These are phyloP conservation scores for Scheffersomyces titani DNA, from an alignment of 1,139 yeast species.

Conservation along the genomic window DNA sequence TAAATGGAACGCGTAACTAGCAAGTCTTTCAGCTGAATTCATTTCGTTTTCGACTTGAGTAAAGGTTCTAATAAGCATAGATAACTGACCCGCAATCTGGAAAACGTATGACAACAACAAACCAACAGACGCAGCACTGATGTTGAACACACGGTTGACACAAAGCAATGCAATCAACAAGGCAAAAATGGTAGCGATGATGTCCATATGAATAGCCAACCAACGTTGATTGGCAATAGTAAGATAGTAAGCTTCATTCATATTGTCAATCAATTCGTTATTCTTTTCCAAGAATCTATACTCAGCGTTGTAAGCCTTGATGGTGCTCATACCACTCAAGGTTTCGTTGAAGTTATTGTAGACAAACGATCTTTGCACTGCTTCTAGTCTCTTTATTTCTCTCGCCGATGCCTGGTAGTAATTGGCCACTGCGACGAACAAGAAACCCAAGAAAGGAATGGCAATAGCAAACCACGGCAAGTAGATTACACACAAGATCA, in stretches of 20 bases:
- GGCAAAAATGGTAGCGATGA: conserved; percentile 37
- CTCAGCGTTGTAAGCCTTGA: conserved; percentile 58
- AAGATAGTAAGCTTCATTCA: conserved; percentile 72
- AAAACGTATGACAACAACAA: conserved; percentile 63
- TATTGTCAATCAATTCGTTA: conserved; percentile 52
- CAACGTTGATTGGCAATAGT: conserved; percentile 76
- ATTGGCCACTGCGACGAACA: conserved; percentile 40
- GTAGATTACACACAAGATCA: conserved; percentile 68
- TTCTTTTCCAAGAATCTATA: conserved; percentile 53
- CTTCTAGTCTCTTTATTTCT: conserved; percentile 82
- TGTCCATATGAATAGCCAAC: conserved; percentile 67
- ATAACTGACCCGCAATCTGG: conserved; percentile 49
- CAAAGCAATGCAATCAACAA: conserved; percentile 59
- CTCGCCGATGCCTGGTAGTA: conserved; percentile 71
- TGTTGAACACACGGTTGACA: conserved; percentile 60
- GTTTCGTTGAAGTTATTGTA: conserved; percentile 79
- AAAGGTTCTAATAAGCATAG: conserved; percentile 50
- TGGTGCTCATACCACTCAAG: conserved; percentile 69
- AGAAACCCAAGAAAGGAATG: conserved; percentile 39
- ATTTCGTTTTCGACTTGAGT: conserved; percentile 80
- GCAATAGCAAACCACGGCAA: conserved; percentile 60
- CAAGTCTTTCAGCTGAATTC: conserved; percentile 84
- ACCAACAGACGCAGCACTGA: conserved; percentile 70
- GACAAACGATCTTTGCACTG: conserved; percentile 72
- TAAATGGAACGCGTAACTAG: conserved; percentile 58